Evolutionary conservation across 768 basidiomycete genomes (phyloP), one percentile per base, ranked within the genome.

Genomic region (Cyathus striatus): DNA sequence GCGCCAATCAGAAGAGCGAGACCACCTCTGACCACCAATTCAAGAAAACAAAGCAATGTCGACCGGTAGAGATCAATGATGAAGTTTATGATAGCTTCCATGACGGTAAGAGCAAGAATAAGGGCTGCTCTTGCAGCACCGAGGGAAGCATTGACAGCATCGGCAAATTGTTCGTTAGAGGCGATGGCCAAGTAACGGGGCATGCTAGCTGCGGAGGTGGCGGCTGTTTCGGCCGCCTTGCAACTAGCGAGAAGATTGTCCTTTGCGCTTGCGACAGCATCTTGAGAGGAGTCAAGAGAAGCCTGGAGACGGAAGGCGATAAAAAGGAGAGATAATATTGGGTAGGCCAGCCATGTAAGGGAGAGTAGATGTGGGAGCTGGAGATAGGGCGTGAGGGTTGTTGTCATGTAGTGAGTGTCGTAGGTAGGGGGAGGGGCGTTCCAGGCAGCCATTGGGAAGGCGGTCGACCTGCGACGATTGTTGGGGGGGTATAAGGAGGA

Each of bases 11-110:
- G 66, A 42, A 97, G 66, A 20, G 79, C 74, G 40, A 99, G 69
- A 5, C 77, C 84, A 14, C 92, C 92, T 22, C 82, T 75, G 7
- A 99, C 80, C 18, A 89, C 81, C 34, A 98, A 74, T 62, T 98
- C 92, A 49, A 96, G 67, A 52, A 96, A 92, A 61, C 95, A 99
- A 41, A 99, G 74, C 55, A 95, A 83, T 3, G 94, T 88, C 3
- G 92, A 94, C 30, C 93, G 85, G 58, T 96, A 98, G 36, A 85
- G 79, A 63, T 91, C 86, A 50, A 98, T 78, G 49, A 96, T 77
- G 62, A 98, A 97, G 54, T 89, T 91, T 64, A 93, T 83, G 54
- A 94, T 76, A 1, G 73, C 81, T 58, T 96, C 90, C 79, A 95
- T 85, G 26, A 82, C 69, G 0, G 88, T 95, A 43, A 97, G 67